Evolutionary conservation across 2,329 filamentous ascomycete species (phyloP), one percentile per base, ranked within the genome.

Genomic region (Aspergillus tanneri): DNA sequence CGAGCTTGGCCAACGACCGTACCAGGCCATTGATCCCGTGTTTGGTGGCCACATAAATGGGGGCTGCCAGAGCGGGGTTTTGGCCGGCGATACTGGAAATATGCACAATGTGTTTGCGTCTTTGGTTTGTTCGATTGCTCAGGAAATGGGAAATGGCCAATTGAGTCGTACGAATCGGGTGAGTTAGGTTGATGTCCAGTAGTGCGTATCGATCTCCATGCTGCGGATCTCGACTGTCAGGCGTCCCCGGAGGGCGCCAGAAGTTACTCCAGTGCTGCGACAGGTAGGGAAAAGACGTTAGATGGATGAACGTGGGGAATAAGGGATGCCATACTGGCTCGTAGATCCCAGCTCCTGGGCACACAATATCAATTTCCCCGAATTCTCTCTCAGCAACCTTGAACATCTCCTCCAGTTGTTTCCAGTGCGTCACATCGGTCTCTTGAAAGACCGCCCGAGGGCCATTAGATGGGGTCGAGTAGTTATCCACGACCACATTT

Each of bases 91-190:
- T 71, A 44, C 72, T 76, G 39, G 75, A 75, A 41, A 78, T 75
- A 52, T 77, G 75, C 8, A 77, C 54, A 22, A 79, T 71, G 14
- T 71, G 67, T 47, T 73, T 75, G 5, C 65, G 67, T 22, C 60
- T 59, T 18, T 64, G 60, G 40, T 58, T 60, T 36, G 53, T 62
- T 19, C 55, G 56, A 24, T 57, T 42, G 5, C 55, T 57, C n/a
- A 77, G 61, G 58, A 78, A 79, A 55, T 77, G 71, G 3, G 70
- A 66, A 35, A 79, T 73, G 4, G 77, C 76, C 14, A 79, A 62
- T 52, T 79, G 76, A 1, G 76, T 78, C 8, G 71, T 66, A 35
- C 76, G 74, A 54, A 79, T 78, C 0, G 77, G 77, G 56, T 79
- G 77, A 0, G 72, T 75, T 41, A 80, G 49, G 50, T 79, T 79